phyloP scores from a whole-genome alignment of 2,329 filamentous ascomycete species.

The Teratosphaeria zuluensis region DNA sequence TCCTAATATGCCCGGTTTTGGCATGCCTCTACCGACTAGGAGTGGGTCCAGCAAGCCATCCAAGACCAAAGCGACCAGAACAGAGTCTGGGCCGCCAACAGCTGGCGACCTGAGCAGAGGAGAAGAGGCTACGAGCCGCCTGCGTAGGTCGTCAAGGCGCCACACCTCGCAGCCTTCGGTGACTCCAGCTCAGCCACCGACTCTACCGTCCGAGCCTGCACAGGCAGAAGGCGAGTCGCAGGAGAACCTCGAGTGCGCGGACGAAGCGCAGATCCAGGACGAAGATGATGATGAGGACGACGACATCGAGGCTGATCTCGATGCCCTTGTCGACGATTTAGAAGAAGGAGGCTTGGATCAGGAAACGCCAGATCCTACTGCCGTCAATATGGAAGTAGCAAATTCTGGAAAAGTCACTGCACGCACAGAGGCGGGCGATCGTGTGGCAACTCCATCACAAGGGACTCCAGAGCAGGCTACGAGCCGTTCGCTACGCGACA shows the following conservation, averaged over 20 bases:
- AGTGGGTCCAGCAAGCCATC: constrained; percentile 14
- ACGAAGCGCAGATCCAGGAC: constrained; percentile 75
- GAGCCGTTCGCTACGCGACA: constrained; percentile 9
- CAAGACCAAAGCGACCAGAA: constrained; percentile 14
- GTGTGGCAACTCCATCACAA: constrained; percentile 72
- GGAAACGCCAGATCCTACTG: constrained; percentile 70
- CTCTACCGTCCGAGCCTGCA: constrained; percentile 5
- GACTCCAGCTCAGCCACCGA: constrained; percentile 4
- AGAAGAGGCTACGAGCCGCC: constrained; percentile 13
- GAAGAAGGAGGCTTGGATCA: constrained; percentile 70
- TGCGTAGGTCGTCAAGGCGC: constrained; percentile 25
- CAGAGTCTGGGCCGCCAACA: constrained; percentile 8
- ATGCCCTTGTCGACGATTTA: constrained; percentile 82
- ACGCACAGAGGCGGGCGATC: constrained; percentile 81
- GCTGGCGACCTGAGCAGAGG: constrained; percentile 10
- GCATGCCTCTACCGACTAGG: constrained; percentile 19
- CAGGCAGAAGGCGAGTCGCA: constrained; percentile 44
- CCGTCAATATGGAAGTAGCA: constrained; percentile 84
- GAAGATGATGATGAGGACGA: constrained; percentile 59
- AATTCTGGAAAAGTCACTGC: constrained; percentile 81
- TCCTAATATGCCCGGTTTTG: constrained; percentile 25
- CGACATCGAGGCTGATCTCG: constrained; percentile 50
- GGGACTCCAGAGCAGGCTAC: constrained; percentile 19
- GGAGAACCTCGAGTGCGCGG: constrained; percentile 78
- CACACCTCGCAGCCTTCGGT: constrained; percentile 18